Evolutionary conservation across 129 eudicot species (phyloP).

Genomic region (Silybum marianum): DNA sequence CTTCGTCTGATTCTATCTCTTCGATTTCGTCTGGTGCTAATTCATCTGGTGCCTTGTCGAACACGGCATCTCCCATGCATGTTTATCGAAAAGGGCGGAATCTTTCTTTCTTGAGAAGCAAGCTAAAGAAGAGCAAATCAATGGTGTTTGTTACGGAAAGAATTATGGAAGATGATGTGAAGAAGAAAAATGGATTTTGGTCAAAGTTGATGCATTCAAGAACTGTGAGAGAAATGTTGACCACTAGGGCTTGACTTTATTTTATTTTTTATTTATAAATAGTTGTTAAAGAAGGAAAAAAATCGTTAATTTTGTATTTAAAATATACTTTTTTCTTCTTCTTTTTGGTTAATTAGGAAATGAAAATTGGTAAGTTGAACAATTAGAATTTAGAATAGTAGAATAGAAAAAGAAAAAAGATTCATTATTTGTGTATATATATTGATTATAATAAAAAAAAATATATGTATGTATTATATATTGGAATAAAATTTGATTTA

Average conservation of each 20-base stretch:
- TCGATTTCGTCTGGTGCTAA: slow-evolving; percentile 38
- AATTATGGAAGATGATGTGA: slow-evolving; percentile 22
- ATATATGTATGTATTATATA: not conserved
- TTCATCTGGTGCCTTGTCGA: slow-evolving; percentile 53
- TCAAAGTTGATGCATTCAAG: slow-evolving; percentile 59
- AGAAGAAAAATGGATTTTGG: slow-evolving; percentile 57
- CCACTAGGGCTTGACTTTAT: slow-evolving; percentile 34
- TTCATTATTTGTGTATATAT: not conserved
- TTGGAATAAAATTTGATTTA: not conserved
- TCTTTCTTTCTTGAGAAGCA: slow-evolving; percentile 23
- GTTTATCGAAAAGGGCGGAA: slow-evolving; percentile 14
- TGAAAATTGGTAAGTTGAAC: not conserved
- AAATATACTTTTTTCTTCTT: not conserved
- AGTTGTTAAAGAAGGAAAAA: not conserved
- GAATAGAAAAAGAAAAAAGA: not conserved
- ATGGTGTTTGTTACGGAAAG: slow-evolving; percentile 38
- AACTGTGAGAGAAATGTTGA: slow-evolving; percentile 52
- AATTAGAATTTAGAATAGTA: not conserved
- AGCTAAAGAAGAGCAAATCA: slow-evolving; percentile 64
- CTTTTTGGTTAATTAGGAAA: not conserved
- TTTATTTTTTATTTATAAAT: not conserved
- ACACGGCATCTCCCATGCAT: slow-evolving; percentile 45
- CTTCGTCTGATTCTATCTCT: slow-evolving; percentile 51
- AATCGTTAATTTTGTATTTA: not conserved
- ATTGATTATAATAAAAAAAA: not conserved